These are phyloP conservation scores for Thielaviopsis musarum DNA, from an alignment of 2,329 filamentous ascomycete species.

Conservation along the genomic window DNA sequence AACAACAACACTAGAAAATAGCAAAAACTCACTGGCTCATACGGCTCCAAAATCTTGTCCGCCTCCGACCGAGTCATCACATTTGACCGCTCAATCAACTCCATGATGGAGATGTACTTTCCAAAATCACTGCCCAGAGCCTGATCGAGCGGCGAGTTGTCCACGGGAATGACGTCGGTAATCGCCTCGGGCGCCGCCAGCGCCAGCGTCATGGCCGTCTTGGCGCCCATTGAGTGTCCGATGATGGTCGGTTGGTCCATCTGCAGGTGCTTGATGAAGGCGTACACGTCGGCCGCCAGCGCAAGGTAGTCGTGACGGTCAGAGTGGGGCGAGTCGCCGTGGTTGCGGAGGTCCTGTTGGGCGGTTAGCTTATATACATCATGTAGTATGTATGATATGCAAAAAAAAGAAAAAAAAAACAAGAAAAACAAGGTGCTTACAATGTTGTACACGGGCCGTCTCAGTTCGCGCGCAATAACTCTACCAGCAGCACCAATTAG, in stretches of 20 bases:
- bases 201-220: constrained; percentile 77
- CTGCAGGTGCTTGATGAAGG: constrained; percentile 57
- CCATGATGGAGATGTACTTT: constrained; percentile 73
- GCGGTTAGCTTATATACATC: constrained; percentile 11
- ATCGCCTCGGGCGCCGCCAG: constrained; percentile 52
- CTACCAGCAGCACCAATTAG: constrained; percentile 25
- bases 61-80: constrained; percentile 60
- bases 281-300: constrained; percentile 69
- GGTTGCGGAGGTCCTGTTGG: constrained; percentile 69
- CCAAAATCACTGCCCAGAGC: constrained; percentile 57
- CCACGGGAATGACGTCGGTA: constrained; percentile 60
- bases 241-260: constrained; percentile 62
- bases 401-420: no score
- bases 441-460: constrained; percentile 65
- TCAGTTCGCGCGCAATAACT: constrained; percentile 63
- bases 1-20: no score
- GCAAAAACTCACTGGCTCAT: constrained; percentile 41
- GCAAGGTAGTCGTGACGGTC: constrained; percentile 59
- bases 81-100: constrained; percentile 52
- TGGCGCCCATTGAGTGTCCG: constrained; percentile 94
- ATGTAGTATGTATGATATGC: background rate
- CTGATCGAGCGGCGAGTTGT: constrained; percentile 81
- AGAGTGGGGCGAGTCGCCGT: constrained; percentile 75
- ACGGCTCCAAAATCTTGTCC: constrained; percentile 58
- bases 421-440: constrained; percentile 24